These are phyloP conservation scores for Amauroascus verrucosus DNA, from an alignment of 2,329 filamentous ascomycete genomes.

Conservation along the genomic window DNA sequence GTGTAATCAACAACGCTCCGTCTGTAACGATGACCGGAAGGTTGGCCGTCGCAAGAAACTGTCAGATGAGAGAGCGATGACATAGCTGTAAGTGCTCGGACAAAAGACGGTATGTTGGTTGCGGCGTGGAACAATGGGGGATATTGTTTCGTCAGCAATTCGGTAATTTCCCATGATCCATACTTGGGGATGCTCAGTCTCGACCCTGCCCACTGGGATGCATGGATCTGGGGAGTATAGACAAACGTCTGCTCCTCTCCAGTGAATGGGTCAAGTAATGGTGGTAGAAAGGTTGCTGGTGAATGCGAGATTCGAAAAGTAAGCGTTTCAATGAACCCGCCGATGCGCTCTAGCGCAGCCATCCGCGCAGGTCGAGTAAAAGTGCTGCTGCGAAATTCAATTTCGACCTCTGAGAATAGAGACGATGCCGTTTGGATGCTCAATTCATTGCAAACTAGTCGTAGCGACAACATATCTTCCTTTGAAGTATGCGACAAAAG, in stretches of 20 bases:
- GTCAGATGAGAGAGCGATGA: conserved; percentile 62
- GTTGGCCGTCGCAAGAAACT: conserved; percentile 65
- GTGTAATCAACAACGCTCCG: conserved; percentile 77
- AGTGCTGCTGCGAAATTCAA: conserved; percentile 49
- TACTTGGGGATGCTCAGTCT: conserved; percentile 59
- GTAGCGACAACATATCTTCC: conserved; percentile 28
- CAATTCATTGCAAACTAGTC: conserved; percentile 30
- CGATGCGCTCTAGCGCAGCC: conserved; percentile 65
- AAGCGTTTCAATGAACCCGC: conserved; percentile 66
- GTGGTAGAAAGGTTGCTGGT: conserved; percentile 68
- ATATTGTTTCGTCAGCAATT: conserved; percentile 76
- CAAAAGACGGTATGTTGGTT: conserved; percentile 76
- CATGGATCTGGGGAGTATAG: conserved; percentile 61
- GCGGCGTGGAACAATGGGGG: conserved; percentile 82
- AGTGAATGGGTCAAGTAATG: conserved; percentile 66
- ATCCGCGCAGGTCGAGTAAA: conserved; percentile 66
- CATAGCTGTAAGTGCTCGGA: conserved; percentile 59
- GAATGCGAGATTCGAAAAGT: conserved; percentile 69
- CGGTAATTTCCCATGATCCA: conserved; percentile 65
- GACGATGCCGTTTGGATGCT: conserved; percentile 25
- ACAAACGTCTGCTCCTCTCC: conserved; percentile 71
- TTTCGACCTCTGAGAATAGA: conserved; percentile 37
- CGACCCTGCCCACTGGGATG: conserved; percentile 51
- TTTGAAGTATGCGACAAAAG: conserved; percentile 25
- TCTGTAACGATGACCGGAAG: conserved; percentile 58